Conservation (phyloP, 768 basidiomycete genomes). For the Sporobolomyces pararoseus region DNA sequence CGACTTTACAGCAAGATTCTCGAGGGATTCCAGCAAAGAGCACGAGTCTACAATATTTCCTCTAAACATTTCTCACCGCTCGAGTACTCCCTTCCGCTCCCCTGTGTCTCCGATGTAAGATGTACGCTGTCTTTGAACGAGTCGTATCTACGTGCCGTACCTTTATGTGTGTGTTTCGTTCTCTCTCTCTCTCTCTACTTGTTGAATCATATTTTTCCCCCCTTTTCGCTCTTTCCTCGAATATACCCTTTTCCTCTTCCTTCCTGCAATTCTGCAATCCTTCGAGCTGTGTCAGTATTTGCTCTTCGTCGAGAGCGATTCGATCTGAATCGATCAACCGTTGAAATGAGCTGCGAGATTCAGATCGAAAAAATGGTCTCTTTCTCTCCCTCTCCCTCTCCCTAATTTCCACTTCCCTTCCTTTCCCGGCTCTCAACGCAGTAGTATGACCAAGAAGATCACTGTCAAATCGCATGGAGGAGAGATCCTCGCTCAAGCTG, state of each 20-base stretch:
- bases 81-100: no score
- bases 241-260: not conserved
- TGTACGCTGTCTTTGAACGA: no score
- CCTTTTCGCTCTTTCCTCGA: no score
- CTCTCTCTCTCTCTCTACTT: not conserved
- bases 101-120: no score
- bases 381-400: not conserved
- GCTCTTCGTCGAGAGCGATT: no score
- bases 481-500: not conserved
- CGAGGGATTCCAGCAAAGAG: slow-evolving; percentile 43
- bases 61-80: slow-evolving; percentile 14
- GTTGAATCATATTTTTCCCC: no score
- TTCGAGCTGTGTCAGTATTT: no score
- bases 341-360: not conserved
- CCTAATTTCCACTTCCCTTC: not conserved
- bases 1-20: slow-evolving; percentile 37
- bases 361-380: no score
- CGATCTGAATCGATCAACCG: no score
- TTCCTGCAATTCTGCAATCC: not conserved
- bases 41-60: slow-evolving; percentile 43
- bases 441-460: slow-evolving; percentile 3
- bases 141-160: no score
- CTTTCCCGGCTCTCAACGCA: not conserved
- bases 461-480: slow-evolving; percentile 6
- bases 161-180: not conserved